A percentile compares a stretch with the other conserved stretches of the same genome.
These are phyloP conservation scores for Udeniomyces megalosporus DNA, from an alignment of 768 basidiomycete genomes.

Conservation along the genomic window DNA sequence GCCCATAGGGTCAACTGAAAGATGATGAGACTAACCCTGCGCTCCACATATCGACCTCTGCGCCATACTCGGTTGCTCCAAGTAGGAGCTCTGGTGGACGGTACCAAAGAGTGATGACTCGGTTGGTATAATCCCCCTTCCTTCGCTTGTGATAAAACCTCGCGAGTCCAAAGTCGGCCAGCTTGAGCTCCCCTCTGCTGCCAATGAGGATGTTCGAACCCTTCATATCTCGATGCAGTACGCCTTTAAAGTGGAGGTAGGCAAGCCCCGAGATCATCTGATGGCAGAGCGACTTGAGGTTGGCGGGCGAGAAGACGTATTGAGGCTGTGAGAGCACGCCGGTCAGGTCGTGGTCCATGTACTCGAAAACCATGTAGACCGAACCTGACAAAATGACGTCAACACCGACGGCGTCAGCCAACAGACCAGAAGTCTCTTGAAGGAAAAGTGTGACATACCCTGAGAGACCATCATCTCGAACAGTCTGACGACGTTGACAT, in stretches of 20 bases:
- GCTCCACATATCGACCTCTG: constrained; percentile 98
- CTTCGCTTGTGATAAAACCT: constrained; percentile 86
- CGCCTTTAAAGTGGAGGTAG: constrained; percentile 87
- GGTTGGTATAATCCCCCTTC: constrained; percentile 90
- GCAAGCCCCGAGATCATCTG: constrained; percentile 92
- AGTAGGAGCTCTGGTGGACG: constrained; percentile 82
- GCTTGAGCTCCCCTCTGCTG: constrained; percentile 77
- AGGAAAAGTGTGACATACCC: constrained; percentile 37
- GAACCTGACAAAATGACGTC: constrained; percentile 50
- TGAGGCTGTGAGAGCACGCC: constrained; percentile 83
- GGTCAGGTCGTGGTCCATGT: constrained; percentile 96
- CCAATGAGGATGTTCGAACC: constrained; percentile 95
- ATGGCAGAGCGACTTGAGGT: constrained; percentile 85
- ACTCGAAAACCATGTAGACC: constrained; percentile 98
- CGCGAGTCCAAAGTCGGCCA: constrained; percentile 93
- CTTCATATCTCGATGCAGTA: constrained; percentile 97
- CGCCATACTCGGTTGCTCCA: constrained; percentile 75
- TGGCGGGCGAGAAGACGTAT: constrained; percentile 62
- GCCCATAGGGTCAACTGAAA: background rate
- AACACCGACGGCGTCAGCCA: constrained; percentile 5
- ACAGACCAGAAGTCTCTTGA: background rate
- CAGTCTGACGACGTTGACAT: constrained; percentile 73
- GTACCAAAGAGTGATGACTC: constrained; percentile 89
- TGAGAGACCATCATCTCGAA: constrained; percentile 99
- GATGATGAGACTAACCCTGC: constrained; percentile 52